These are phyloP conservation scores for Brassica hybrid DNA, from an alignment of 441 rosid genomes.

Conservation along the genomic window DNA sequence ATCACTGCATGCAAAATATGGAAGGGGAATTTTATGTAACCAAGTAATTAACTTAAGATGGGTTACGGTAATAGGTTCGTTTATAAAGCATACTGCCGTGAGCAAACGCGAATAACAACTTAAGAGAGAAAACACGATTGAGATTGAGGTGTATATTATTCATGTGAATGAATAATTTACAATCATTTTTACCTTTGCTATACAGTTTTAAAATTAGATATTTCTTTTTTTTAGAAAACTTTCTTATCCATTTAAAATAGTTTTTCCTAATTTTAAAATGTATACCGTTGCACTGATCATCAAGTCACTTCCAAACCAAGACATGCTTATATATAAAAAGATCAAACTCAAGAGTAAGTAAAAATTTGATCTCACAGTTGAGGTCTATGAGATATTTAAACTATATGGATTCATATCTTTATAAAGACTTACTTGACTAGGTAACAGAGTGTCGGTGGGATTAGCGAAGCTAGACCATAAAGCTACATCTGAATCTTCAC, in stretches of 20 bases:
- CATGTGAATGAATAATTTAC: too few species aligned
- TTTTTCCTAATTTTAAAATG: neutral
- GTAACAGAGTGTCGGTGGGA: slow-evolving; percentile 37
- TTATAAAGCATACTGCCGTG: neutral
- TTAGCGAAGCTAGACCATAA: slow-evolving; percentile 33
- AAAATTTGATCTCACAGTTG: neutral
- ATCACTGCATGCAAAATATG: neutral
- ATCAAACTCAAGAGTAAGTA: slow-evolving; percentile 2
- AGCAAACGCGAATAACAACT: neutral
- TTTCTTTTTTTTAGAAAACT: neutral
- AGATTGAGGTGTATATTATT: too few species aligned
- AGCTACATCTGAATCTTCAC: neutral
- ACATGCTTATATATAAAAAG: neutral
- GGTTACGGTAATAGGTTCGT: neutral
- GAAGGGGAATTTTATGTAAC: neutral
- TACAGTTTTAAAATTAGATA: too few species aligned
- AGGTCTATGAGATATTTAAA: neutral
- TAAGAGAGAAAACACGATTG: neutral
- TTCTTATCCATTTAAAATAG: neutral
- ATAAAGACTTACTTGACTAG: slow-evolving; percentile 23
- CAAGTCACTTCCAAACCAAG: too few species aligned
- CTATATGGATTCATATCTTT: neutral
- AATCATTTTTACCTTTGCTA: too few species aligned
- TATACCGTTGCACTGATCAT: too few species aligned
- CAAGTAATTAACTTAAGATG: neutral